phyloP scores from a whole-genome alignment of 441 rosid species.

The Pelargonium fulgidum region DNA sequence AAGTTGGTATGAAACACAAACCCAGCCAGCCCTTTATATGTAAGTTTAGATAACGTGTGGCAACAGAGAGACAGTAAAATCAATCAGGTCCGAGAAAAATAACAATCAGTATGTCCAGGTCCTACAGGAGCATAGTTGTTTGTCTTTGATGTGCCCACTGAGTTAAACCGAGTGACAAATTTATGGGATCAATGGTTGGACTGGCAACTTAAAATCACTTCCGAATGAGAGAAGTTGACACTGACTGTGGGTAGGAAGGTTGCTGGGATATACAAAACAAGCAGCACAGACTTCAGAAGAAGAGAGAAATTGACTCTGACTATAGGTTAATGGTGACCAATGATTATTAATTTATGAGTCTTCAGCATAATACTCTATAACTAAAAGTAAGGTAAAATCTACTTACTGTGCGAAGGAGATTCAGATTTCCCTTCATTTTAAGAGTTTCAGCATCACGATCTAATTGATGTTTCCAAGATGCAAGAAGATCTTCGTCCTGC shows the following conservation, averaged over 20 bases:
- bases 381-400: background rate
- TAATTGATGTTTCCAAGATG: slow-evolving; percentile 91
- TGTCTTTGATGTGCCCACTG: background rate
- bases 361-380: background rate
- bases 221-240: background rate
- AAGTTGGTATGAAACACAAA: background rate
- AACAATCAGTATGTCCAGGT: background rate
- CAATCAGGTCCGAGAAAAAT: background rate
- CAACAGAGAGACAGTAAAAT: background rate
- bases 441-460: slow-evolving; percentile 87
- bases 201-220: too few species aligned
- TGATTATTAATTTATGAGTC: background rate
- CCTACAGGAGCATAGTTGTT: background rate
- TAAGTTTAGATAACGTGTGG: background rate
- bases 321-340: background rate
- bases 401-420: slow-evolving; percentile 68
- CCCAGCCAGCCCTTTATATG: background rate
- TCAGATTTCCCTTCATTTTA: slow-evolving; percentile 71
- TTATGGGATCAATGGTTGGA: background rate
- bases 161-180: background rate
- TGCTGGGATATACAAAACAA: background rate
- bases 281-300: slow-evolving; percentile 7
- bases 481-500: slow-evolving; percentile 84
- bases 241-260: background rate
- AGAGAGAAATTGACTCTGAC: background rate